Conservation (phyloP, 495 filamentous ascomycete species). For the Daldinia vernicosa region DNA sequence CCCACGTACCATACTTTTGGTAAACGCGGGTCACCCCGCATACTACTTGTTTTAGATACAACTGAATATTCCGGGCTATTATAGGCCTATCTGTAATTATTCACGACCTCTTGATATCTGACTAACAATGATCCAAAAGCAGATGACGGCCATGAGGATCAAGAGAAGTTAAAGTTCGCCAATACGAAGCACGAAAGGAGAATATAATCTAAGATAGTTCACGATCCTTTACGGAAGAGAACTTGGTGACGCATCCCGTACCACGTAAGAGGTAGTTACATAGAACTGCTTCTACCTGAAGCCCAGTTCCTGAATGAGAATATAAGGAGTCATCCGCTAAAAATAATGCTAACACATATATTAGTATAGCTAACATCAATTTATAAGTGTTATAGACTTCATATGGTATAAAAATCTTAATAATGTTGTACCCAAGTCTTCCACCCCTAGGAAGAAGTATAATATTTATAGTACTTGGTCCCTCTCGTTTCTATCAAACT, state of each 20-base stretch:
- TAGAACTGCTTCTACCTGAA: too few relatives aligned
- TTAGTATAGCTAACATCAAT: too few relatives aligned
- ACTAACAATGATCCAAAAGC: slow-evolving; percentile 10
- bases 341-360: too few relatives aligned
- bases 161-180: background rate
- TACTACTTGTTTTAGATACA: background rate
- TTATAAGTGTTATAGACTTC: too few relatives aligned
- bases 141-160: background rate
- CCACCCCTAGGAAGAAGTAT: background rate
- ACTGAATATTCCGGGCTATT: background rate
- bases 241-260: too few relatives aligned
- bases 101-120: slow-evolving; percentile 27
- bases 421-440: background rate
- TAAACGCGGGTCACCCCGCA: slow-evolving; percentile 37
- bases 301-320: too few relatives aligned
- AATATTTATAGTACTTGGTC: background rate
- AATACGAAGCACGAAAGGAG: background rate
- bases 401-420: too few relatives aligned
- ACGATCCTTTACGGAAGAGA: too few relatives aligned
- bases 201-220: background rate
- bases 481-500: background rate
- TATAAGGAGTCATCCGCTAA: too few relatives aligned
- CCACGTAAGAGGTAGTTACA: too few relatives aligned
- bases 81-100: slow-evolving; percentile 22
- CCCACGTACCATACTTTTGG: slow-evolving; percentile 23